phyloP scores from a whole-genome alignment of 129 eudicot species.

The Pulicaria dysenterica region DNA sequence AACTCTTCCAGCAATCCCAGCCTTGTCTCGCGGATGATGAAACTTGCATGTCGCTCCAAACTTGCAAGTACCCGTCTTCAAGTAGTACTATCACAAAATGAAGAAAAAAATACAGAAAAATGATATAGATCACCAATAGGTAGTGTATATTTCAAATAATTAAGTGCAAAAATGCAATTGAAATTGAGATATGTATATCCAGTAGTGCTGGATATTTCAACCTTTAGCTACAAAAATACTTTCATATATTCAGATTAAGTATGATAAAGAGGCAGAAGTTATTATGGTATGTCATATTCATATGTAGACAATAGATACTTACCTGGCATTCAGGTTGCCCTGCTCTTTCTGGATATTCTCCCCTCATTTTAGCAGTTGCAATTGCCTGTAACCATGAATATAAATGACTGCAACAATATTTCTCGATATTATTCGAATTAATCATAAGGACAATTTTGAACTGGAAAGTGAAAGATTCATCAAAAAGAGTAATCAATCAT shows the following conservation, averaged over 20 bases:
- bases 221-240: no score
- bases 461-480: no score
- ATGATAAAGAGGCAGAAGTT: no score
- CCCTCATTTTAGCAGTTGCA: conserved; percentile 84
- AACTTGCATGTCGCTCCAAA: conserved; percentile 96
- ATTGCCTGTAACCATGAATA: conserved; percentile 58
- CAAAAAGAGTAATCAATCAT: no score
- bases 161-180: background rate
- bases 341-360: conserved; percentile 84
- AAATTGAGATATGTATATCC: background rate
- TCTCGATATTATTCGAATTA: background rate
- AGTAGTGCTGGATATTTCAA: no score
- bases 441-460: background rate
- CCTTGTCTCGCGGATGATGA: conserved; percentile 95
- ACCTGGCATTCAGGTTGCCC: conserved; percentile 94
- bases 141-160: background rate
- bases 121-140: conserved; percentile 7
- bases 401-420: conserved; percentile 3
- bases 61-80: conserved; percentile 93
- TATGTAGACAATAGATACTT: conserved; percentile 15
- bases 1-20: conserved; percentile 91
- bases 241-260: no score
- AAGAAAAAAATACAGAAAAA: conserved; percentile 6
- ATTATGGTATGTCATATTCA: background rate
- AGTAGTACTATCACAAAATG: conserved; percentile 59